phyloP scores from a whole-genome alignment of 2,329 filamentous ascomycete species.

The Xylariaceae sp. region DNA sequence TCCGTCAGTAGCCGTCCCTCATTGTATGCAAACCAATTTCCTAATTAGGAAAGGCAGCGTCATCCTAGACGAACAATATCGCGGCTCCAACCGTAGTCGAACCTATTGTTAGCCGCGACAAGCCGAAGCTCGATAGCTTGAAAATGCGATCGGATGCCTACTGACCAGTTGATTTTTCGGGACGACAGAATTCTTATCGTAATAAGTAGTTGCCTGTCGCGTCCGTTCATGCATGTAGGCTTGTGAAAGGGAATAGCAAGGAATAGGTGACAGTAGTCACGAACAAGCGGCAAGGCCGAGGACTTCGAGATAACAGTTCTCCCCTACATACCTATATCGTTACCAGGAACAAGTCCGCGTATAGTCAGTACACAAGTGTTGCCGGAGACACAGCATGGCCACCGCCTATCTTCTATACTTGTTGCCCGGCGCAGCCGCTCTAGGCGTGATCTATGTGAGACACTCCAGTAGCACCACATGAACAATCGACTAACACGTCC shows the following conservation, averaged over 20 bases:
- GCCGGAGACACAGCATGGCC: constrained; percentile 4
- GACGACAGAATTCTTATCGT: too few species aligned
- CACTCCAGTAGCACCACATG: neutral
- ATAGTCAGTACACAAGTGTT: too few species aligned
- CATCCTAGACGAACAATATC: constrained; percentile 1
- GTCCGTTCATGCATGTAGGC: neutral
- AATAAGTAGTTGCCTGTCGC: too few species aligned
- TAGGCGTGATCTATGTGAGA: constrained; percentile 28
- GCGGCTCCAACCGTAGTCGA: neutral
- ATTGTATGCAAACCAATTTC: neutral
- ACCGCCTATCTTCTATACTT: constrained; percentile 16
- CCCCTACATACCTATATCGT: too few species aligned
- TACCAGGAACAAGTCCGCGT: too few species aligned
- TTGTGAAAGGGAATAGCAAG: neutral
- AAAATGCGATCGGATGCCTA: neutral
- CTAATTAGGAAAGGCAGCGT: constrained; percentile 2
- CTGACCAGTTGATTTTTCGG: neutral
- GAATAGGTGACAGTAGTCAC: too few species aligned
- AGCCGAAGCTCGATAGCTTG: constrained; percentile 18
- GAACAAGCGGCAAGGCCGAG: too few species aligned
- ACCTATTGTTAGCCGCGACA: constrained; percentile 18
- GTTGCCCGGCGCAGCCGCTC: constrained; percentile 15
- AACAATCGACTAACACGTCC: constrained; percentile 10
- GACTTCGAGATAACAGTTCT: too few species aligned
- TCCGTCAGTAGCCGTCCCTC: constrained; percentile 20